A percentile compares a stretch with the other conserved stretches of the same genome.
Evolutionary conservation across 2,329 filamentous ascomycete species (phyloP).

Genomic region (Emydomyces testavorans): DNA sequence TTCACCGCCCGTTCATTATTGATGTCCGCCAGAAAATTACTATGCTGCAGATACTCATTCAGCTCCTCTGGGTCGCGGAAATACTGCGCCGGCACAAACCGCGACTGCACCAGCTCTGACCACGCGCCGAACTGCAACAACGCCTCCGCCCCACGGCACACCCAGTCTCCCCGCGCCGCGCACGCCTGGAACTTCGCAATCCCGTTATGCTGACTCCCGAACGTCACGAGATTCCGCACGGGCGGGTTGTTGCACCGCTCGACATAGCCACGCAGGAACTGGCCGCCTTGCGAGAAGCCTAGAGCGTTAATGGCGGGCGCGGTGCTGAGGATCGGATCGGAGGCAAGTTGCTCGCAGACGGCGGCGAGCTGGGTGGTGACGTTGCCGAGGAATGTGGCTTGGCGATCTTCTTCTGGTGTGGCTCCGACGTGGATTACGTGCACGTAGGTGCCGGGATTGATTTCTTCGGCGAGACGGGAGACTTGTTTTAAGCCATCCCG

Average conservation of each 20-base stretch:
- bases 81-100: constrained; percentile 87
- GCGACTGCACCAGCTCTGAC: constrained; percentile 62
- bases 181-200: constrained; percentile 75
- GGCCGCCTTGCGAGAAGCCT: constrained; percentile 90
- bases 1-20: constrained; percentile 79
- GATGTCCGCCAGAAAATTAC: constrained; percentile 86
- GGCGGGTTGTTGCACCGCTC: constrained; percentile 72
- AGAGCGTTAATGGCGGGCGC: constrained; percentile 79
- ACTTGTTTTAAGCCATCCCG: constrained; percentile 62
- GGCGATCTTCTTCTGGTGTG: constrained; percentile 57
- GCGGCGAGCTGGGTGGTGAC: constrained; percentile 62
- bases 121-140: constrained; percentile 72
- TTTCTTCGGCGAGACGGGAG: constrained; percentile 56
- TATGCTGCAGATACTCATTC: constrained; percentile 62
- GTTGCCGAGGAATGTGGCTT: constrained; percentile 84
- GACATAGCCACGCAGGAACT: constrained; percentile 85
- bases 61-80: constrained; percentile 63
- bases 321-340: constrained; percentile 66
- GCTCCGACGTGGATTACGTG: constrained; percentile 65
- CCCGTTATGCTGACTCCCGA: constrained; percentile 84
- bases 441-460: constrained; percentile 73
- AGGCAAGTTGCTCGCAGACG: constrained; percentile 66
- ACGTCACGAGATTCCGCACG: constrained; percentile 70
- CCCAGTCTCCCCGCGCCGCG: constrained; percentile 51
- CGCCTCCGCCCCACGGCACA: constrained; percentile 70